A percentile compares a stretch with the other conserved stretches of the same genome.
Evolutionary conservation across 75 land plant genomes (phyloP).

Genomic region (Ceratopteris richardii): DNA sequence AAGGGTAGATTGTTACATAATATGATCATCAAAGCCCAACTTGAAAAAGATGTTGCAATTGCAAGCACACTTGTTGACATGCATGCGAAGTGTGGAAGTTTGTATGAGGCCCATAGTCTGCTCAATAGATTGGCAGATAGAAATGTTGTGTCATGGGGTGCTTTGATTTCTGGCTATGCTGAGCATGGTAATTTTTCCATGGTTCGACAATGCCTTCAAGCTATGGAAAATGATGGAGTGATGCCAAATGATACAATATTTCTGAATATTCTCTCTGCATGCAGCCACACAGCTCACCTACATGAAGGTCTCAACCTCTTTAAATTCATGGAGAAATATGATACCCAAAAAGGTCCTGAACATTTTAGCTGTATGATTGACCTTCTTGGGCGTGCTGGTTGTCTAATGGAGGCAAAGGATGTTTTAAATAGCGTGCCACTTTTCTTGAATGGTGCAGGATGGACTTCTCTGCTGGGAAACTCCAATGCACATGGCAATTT

Average conservation of each 20-base stretch:
- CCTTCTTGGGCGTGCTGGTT: too few species aligned
- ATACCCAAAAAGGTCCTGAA: neutral
- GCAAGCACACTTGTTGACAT: slow-evolving; percentile 50
- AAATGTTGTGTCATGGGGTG: slow-evolving; percentile 51
- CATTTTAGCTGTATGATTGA: too few species aligned
- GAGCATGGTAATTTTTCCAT: slow-evolving; percentile 35
- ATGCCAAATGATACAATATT: slow-evolving; percentile 39
- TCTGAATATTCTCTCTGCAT: slow-evolving; percentile 25
- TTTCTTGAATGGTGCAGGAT: too few species aligned
- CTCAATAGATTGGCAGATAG: slow-evolving; percentile 26
- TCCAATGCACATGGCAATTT: too few species aligned
- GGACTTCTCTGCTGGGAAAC: too few species aligned
- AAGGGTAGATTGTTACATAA: slow-evolving; percentile 24
- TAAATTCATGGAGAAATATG: neutral
- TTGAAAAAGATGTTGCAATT: slow-evolving; percentile 25
- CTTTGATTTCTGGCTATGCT: slow-evolving; percentile 43
- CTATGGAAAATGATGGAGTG: slow-evolving; percentile 17
- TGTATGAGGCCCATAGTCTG: slow-evolving; percentile 32
- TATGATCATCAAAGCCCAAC: slow-evolving; percentile 16
- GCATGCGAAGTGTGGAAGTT: slow-evolving; percentile 35
- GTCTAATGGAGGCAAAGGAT: too few species aligned
- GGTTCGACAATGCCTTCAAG: slow-evolving; percentile 23
- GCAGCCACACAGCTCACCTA: neutral
- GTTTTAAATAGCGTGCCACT: too few species aligned
- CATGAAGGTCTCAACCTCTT: neutral